Evolutionary conservation across 1,139 yeast species (phyloP), one percentile per base, ranked within the genome.

Genomic region (Komagataea norvegica): DNA sequence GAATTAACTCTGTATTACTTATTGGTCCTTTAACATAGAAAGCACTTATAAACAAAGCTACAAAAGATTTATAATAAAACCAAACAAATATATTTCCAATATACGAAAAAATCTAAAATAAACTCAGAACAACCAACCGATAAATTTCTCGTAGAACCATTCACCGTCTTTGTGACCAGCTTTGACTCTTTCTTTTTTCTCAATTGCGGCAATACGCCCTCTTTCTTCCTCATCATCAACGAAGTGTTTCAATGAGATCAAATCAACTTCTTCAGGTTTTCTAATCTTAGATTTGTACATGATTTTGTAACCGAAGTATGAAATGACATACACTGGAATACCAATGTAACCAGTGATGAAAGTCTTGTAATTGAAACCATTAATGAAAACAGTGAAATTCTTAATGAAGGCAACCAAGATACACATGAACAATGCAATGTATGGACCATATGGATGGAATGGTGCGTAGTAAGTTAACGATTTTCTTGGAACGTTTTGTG

Each of bases 321-420:
- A 65, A 34, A 74, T 58, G 29, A 79, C 36, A 51, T 72, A 83
- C 20, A 80, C 76, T 23, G 91, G 91, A 40, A 83, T 68, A 35
- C 85, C 85, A 55, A 83, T 79, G 64, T 83, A 83, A 34, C 89
- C 88, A 28, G 91, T 81, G 53, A 83, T 79, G 54, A 83, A 82
- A 24, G 67, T 64, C 62, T 70, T 77, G 63, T 72, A 78, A 55
- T 69, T 74, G 59, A 79, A 79, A 3, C 57, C 57, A 37, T 64
- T 62, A 51, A 82, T 63, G 62, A 82, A 81, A 5, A 77, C 88
- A 1, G 87, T 79, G 59, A 81, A 82, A 59, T 82, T 82, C 63
- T 84, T 83, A 56, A 80, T 73, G 37, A 83, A 53, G n/a, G 79
- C 70, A 46, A 84, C 67, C 38, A 82, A 34, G 36, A 63, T 44